These are phyloP conservation scores for Exophiala calicioides DNA, from an alignment of 2,329 filamentous ascomycete species.

Conservation along the genomic window DNA sequence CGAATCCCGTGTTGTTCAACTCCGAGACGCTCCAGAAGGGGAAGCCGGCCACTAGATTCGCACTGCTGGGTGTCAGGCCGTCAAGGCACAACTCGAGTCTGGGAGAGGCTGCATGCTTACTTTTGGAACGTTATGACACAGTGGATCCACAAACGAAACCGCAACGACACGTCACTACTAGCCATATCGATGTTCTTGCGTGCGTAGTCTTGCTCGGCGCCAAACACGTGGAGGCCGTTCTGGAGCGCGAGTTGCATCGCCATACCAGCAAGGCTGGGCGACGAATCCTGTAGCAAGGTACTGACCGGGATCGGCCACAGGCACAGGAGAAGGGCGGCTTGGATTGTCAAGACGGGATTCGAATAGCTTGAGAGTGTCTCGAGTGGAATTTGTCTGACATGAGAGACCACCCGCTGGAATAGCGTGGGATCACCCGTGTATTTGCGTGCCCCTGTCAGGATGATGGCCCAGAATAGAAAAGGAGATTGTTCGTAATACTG, in stretches of 20 bases:
- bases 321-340: constrained; percentile 12
- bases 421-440: constrained; percentile 14
- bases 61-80: constrained; percentile 4
- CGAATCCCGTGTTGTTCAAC: background rate
- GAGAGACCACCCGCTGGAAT: constrained; percentile 11
- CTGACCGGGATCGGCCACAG: constrained; percentile 15
- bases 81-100: background rate
- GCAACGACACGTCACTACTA: constrained; percentile 7
- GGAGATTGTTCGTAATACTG: constrained; percentile 15
- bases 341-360: constrained; percentile 9
- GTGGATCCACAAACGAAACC: constrained; percentile 15
- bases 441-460: constrained; percentile 6
- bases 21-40: constrained; percentile 9
- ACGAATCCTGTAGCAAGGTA: constrained; percentile 11
- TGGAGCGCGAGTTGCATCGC: constrained; percentile 16
- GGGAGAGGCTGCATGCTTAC: constrained; percentile 1
- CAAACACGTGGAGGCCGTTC: constrained; percentile 15
- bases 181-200: constrained; percentile 9
- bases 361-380: constrained; percentile 7
- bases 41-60: constrained; percentile 13
- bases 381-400: constrained; percentile 10
- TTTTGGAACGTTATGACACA: constrained; percentile 14
- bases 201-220: constrained; percentile 14
- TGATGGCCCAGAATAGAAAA: constrained; percentile 17
- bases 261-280: constrained; percentile 10